phyloP scores from a whole-genome alignment of 139 green algal genomes.

The Dunaliella primolecta region DNA sequence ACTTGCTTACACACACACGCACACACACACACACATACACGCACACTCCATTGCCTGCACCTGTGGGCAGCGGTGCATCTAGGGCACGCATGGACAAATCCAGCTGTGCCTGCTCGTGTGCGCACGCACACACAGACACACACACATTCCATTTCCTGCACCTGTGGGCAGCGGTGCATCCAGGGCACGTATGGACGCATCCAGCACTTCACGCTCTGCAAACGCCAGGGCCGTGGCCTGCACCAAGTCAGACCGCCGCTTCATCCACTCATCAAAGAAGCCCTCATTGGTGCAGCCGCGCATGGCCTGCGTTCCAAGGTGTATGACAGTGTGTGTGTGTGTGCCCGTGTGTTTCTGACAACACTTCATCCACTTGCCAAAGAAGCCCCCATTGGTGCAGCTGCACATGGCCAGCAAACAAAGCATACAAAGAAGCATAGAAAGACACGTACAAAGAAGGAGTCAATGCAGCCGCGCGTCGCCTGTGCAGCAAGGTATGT shows the following conservation, averaged over 20 bases:
- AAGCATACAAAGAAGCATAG: no score
- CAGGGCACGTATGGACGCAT: slow-evolving; percentile 43
- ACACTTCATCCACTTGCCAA: slow-evolving; percentile 88
- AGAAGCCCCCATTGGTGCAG: slow-evolving; percentile 42
- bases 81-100: no score
- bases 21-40: not conserved
- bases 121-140: not conserved
- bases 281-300: slow-evolving; percentile 8
- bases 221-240: slow-evolving; percentile 63
- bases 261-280: slow-evolving; percentile 90
- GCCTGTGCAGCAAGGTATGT: not conserved
- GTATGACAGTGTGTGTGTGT: not conserved
- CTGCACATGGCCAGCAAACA: no score
- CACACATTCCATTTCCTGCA: not conserved
- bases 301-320: slow-evolving; percentile 9
- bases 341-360: not conserved
- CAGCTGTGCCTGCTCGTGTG: not conserved
- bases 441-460: no score
- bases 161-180: not conserved
- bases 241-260: slow-evolving; percentile 74
- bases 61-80: no score
- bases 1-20: not conserved
- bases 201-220: slow-evolving; percentile 79
- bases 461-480: no score
- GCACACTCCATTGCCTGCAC: no score